Base-by-base conservation (phyloP, 2,329 filamentous ascomycete genomes). In the Xylaria sp. region DNA sequence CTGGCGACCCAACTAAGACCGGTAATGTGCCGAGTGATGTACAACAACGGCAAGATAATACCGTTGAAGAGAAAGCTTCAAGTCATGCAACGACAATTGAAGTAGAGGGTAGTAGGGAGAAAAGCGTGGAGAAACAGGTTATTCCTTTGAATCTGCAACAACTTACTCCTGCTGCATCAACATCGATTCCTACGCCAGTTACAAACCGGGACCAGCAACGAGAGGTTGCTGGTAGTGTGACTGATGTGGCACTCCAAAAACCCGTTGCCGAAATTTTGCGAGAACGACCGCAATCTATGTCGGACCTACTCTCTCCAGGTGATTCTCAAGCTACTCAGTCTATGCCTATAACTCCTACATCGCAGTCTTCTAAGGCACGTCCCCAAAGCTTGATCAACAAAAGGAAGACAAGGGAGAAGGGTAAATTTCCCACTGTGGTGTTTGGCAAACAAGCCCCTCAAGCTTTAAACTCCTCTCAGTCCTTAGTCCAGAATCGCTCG, bases 401-500 rank as follows among this genome's bases (percentile, higher is more conserved):
- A 65, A 80, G 81, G 44, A 88, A 86, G 71, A 83, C 86, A 36
- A 86, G 83, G 69, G 84, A 87, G 57, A 90, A 89, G 74, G 88
- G 85, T 69, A 90, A 90, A 72, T 83, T 90, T 15, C 93, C 90
- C 1, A 92, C 89, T 0, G 92, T 96, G 3, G 85, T 95, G 0
- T 96, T 96, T 76, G 90, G 91, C 2, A 93, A 92, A 74, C 87
- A 89, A 62, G 81, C 81, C 0, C 82, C 83, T 70, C 83, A 81
- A 53, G 72, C 79, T 22, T 79, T 84, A 15, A 85, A 88, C 39
- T 85, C 84, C 50, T 74, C 79, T 25, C 71, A 76, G 57, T 63
- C 72, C 17, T 36, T 85, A 3, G 76, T 82, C 17, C 71, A 81
- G 17, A 80, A 75, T 29, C 79, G 80, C 51, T 77, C 81, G 54